These are phyloP conservation scores for Gnomoniopsis smithogilvyi DNA, from an alignment of 2,329 filamentous ascomycete genomes.

Conservation along the genomic window DNA sequence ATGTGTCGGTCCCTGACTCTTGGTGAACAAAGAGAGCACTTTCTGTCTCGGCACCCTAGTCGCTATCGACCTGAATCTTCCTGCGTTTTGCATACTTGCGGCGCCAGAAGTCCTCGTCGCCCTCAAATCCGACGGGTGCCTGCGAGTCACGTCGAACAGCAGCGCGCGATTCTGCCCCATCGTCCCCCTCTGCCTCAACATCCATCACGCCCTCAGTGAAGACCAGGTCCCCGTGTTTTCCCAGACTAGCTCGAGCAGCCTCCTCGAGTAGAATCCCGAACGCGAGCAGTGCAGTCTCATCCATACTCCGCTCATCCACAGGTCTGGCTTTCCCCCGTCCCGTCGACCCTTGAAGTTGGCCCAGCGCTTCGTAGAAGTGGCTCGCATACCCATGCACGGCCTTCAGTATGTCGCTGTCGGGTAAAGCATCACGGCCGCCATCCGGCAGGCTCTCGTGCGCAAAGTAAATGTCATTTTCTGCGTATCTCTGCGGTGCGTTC, in stretches of 20 bases:
- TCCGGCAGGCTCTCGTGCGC: slow-evolving; percentile 56
- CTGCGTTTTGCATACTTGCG: slow-evolving; percentile 30
- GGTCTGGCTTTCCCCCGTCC: slow-evolving; percentile 21
- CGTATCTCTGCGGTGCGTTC: slow-evolving; percentile 63
- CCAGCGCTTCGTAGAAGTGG: slow-evolving; percentile 56
- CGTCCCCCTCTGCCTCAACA: slow-evolving; percentile 4
- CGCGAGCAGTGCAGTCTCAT: slow-evolving; percentile 74
- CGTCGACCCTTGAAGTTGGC: slow-evolving; percentile 7
- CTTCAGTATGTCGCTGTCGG: slow-evolving; percentile 67
- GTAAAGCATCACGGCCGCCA: slow-evolving; percentile 49
- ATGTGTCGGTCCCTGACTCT: neutral
- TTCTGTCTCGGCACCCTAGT: neutral
- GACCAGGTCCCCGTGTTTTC: slow-evolving; percentile 64
- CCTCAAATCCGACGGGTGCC: slow-evolving; percentile 14
- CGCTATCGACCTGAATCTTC: slow-evolving; percentile 23
- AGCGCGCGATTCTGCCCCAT: neutral
- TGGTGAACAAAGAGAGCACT: neutral
- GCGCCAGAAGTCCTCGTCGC: slow-evolving; percentile 19
- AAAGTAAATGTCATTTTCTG: slow-evolving; percentile 70
- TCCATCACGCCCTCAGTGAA: slow-evolving; percentile 59
- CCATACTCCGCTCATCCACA: slow-evolving; percentile 61
- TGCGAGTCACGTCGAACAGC: neutral
- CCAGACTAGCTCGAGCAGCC: slow-evolving; percentile 57
- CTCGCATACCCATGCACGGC: slow-evolving; percentile 66
- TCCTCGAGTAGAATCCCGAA: slow-evolving; percentile 76